phyloP scores from a whole-genome alignment of 495 filamentous ascomycete genomes.

The Talaromyces nanjingensis region DNA sequence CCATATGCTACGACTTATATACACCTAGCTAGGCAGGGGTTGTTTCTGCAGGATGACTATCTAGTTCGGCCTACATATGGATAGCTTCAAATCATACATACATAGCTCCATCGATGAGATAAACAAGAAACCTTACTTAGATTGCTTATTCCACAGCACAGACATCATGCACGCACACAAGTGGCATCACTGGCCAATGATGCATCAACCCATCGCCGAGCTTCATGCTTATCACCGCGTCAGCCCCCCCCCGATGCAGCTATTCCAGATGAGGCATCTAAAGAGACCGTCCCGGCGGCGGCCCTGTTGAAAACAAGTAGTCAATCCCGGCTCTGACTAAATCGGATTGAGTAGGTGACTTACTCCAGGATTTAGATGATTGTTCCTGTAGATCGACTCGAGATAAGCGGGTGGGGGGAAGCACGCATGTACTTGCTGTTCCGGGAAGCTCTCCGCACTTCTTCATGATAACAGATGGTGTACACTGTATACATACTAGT shows the following conservation, averaged over 20 bases:
- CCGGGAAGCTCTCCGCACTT: neutral
- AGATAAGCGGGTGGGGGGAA: slow-evolving; percentile 2
- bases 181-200: neutral
- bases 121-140: neutral
- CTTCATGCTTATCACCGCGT: neutral
- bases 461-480: neutral
- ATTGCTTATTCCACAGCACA: neutral
- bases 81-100: neutral
- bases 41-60: neutral
- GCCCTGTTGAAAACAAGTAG: neutral
- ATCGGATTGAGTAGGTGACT: neutral
- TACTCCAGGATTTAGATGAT: neutral
- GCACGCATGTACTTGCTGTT: neutral
- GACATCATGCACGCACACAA: neutral
- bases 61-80: neutral
- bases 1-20: neutral
- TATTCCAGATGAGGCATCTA: slow-evolving; percentile 5
- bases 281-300: neutral
- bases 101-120: neutral
- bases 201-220: neutral
- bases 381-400: neutral
- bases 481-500: neutral
- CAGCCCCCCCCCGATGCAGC: neutral
- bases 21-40: neutral
- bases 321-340: neutral